phyloP scores from a whole-genome alignment of 1,139 yeast genomes.

The Nakaseomyces uthaithaninus region DNA sequence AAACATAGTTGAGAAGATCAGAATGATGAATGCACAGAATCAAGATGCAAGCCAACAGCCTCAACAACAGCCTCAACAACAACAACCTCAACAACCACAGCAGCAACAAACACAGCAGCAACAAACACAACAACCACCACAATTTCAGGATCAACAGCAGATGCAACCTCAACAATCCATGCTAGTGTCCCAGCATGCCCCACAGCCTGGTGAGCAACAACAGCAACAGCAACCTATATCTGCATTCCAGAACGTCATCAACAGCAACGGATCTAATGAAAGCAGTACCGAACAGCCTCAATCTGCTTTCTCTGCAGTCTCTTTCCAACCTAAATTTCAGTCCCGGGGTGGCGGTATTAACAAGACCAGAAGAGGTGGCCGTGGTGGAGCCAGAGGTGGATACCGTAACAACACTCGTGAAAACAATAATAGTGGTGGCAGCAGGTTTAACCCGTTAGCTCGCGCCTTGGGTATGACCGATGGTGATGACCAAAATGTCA shows the following conservation, averaged over 20 bases:
- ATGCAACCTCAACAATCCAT: slow-evolving; percentile 4
- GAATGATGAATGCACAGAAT: slow-evolving; percentile 16
- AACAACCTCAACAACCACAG: slow-evolving; percentile 19
- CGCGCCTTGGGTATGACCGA: slow-evolving; percentile 29
- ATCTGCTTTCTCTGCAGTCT: slow-evolving; percentile 10
- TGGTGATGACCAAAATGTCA: slow-evolving; percentile 18
- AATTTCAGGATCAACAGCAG: slow-evolving; percentile 7
- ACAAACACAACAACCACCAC: slow-evolving; percentile 13
- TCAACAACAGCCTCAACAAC: slow-evolving; percentile 21
- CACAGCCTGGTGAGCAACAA: slow-evolving; percentile 8
- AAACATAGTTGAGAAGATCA: slow-evolving; percentile 27
- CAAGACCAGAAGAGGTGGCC: slow-evolving; percentile 24
- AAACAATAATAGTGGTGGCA: slow-evolving; percentile 26
- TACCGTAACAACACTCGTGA: slow-evolving; percentile 14
- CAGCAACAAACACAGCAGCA: slow-evolving; percentile 15
- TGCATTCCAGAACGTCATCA: slow-evolving; percentile 27
- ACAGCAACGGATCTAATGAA: slow-evolving; percentile 14
- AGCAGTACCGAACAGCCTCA: slow-evolving; percentile 8
- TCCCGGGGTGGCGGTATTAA: slow-evolving; percentile 21
- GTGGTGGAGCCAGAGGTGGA: slow-evolving; percentile 22
- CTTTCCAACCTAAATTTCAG: slow-evolving; percentile 18
- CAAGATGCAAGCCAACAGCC: slow-evolving; percentile 8
- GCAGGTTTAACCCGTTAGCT: slow-evolving; percentile 29
- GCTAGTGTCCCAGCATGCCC: slow-evolving; percentile 11
- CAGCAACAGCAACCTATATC: slow-evolving; percentile 14